Percentiles rank a stretch among this genome's conserved stretches.
Conservation (phyloP, 163 green algal species). For the Picocystis sp. region DNA sequence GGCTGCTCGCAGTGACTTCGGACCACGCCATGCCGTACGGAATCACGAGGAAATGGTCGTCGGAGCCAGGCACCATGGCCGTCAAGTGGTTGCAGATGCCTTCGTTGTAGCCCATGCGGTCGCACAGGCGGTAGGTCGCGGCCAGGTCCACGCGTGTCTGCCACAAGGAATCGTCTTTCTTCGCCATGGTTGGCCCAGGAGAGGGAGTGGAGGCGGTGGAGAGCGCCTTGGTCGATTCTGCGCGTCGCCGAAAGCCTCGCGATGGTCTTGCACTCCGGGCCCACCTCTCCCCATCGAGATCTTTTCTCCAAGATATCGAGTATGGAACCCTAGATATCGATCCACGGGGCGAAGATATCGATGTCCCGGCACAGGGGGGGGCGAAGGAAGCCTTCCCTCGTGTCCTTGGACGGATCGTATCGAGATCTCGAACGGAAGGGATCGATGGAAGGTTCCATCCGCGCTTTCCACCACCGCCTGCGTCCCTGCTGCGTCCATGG, state of each 20-base stretch:
- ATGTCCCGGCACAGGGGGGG: too few species aligned
- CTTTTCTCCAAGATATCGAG: too few species aligned
- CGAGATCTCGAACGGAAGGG: too few species aligned
- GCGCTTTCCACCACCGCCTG: too few species aligned
- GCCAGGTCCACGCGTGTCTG: slow-evolving; percentile 12
- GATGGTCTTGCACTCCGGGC: not conserved
- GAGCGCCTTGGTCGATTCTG: not conserved
- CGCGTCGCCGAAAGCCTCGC: too few species aligned
- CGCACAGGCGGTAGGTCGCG: slow-evolving; percentile 11
- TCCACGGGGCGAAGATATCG: too few species aligned
- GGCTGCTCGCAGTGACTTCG: slow-evolving; percentile 15
- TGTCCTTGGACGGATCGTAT: too few species aligned
- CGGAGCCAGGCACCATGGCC: slow-evolving; percentile 8
- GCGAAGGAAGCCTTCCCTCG: too few species aligned
- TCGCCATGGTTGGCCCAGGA: not conserved
- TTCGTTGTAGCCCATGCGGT: slow-evolving; percentile 14
- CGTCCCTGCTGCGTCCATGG: too few species aligned
- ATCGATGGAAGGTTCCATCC: too few species aligned
- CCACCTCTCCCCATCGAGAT: too few species aligned
- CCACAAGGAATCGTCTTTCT: slow-evolving; percentile 8
- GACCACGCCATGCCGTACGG: slow-evolving; percentile 16
- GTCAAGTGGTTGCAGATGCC: slow-evolving; percentile 20
- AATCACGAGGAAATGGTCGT: slow-evolving; percentile 9
- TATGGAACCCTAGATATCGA: too few species aligned
- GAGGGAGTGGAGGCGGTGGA: not conserved